Evolutionary conservation across 1,284 basidiomycete species (phyloP).

Genomic region (Marasmius tenuissimus): DNA sequence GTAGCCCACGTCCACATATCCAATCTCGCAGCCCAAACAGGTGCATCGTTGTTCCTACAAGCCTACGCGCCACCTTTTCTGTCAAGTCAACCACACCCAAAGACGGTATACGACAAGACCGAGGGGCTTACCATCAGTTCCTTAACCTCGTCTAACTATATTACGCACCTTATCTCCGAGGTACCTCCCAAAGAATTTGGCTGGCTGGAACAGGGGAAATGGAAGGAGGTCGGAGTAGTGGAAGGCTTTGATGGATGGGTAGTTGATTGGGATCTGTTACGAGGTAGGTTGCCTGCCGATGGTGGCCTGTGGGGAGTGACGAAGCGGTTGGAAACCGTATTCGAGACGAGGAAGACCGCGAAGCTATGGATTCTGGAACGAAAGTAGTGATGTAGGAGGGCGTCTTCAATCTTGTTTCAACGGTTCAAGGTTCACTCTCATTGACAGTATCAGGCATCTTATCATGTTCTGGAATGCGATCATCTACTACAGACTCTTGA

Average conservation of each 20-base stretch:
- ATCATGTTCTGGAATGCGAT: too few species aligned
- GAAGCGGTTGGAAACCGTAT: constrained; percentile 10
- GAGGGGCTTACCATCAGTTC: constrained; percentile 54
- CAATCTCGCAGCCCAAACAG: constrained; percentile 86
- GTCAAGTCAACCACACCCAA: constrained; percentile 26
- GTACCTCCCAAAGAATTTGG: constrained; percentile 17
- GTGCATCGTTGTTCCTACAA: constrained; percentile 88
- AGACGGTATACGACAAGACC: constrained; percentile 80
- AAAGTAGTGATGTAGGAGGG: not conserved
- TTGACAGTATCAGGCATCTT: too few species aligned
- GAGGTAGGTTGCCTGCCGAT: constrained; percentile 15
- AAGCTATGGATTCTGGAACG: constrained; percentile 55
- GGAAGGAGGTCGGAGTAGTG: constrained; percentile 45
- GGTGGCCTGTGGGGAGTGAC: constrained; percentile 14
- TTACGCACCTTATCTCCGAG: constrained; percentile 68
- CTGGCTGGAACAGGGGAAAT: constrained; percentile 22
- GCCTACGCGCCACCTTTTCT: constrained; percentile 53
- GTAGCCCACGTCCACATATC: constrained; percentile 67
- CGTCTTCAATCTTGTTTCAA: too few species aligned
- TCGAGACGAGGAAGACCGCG: constrained; percentile 43
- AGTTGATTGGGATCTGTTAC: constrained; percentile 26
- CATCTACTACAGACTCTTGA: too few species aligned
- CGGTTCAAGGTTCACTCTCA: too few species aligned
- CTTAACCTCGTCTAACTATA: constrained; percentile 35
- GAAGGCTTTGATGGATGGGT: constrained; percentile 50